phyloP scores from a whole-genome alignment of 169 alveolate genomes.

The Plasmodium coatneyi region DNA sequence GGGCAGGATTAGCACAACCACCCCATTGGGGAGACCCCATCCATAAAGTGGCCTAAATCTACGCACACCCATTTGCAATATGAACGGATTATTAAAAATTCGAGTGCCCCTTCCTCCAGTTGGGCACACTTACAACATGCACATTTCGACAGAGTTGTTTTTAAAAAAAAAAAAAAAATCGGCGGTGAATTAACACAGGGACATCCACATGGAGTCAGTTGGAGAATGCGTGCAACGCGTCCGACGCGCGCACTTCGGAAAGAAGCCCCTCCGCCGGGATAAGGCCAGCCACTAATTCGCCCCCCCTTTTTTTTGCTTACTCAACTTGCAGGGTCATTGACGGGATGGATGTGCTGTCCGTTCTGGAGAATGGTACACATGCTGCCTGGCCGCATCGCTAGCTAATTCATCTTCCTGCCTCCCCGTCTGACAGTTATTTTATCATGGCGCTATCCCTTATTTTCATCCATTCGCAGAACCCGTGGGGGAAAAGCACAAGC shows the following conservation, averaged over 20 bases:
- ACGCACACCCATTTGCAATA: not conserved
- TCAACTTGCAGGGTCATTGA: constrained; percentile 86
- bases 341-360: constrained; percentile 93
- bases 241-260: not conserved
- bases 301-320: not conserved
- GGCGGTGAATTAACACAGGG: not conserved
- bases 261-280: not conserved
- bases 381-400: not conserved
- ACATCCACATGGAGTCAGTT: not conserved
- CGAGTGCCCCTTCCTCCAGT: not conserved
- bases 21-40: not conserved
- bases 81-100: not conserved
- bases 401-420: not conserved
- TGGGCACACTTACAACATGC: not conserved
- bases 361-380: constrained; percentile 87
- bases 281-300: not conserved
- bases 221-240: not conserved
- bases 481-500: constrained; percentile 88
- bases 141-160: not conserved
- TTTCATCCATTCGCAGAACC: constrained; percentile 76
- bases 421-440: not conserved
- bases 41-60: not conserved
- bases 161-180: not conserved
- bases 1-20: not conserved
- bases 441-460: not conserved